Evolutionary conservation across 2,329 filamentous ascomycete genomes (phyloP).

Genomic region (Paecilomyces sp.): DNA sequence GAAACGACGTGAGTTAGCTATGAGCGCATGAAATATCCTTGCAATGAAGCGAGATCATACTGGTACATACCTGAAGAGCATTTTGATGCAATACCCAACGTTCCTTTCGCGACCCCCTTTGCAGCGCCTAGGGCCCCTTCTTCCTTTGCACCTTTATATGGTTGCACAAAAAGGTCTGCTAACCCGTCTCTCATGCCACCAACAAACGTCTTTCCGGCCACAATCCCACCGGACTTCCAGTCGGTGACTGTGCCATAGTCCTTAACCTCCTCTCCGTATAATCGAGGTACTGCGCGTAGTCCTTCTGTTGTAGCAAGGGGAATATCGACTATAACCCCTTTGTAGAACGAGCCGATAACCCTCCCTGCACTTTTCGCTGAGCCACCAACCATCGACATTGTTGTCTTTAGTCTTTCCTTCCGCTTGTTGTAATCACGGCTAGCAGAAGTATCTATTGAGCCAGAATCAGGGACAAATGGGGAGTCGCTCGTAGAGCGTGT

Average conservation of each 20-base stretch:
- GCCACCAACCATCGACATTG: not conserved
- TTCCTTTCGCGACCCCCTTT: conserved; percentile 18
- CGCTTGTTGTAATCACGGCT: not conserved
- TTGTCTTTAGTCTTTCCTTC: not conserved
- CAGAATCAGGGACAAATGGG: not conserved
- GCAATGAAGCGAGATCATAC: not conserved
- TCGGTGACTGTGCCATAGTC: conserved; percentile 25
- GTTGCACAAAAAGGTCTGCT: conserved; percentile 19
- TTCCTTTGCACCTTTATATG: conserved; percentile 19
- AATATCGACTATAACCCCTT: conserved; percentile 25
- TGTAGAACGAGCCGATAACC: conserved; percentile 9
- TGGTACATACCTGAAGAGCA: not conserved
- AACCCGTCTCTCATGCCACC: conserved; percentile 25
- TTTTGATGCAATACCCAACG: not conserved
- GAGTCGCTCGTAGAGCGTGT: not conserved
- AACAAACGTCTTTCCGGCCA: conserved; percentile 26
- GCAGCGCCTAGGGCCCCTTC: conserved; percentile 23
- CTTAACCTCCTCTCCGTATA: conserved; percentile 27
- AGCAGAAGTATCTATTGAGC: not conserved
- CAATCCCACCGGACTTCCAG: conserved; percentile 22
- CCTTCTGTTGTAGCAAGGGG: conserved; percentile 29
- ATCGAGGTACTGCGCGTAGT: conserved; percentile 21
- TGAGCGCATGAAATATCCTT: not conserved
- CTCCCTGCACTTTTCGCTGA: not conserved
- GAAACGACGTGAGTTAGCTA: not conserved